phyloP scores from a whole-genome alignment of 2,329 filamentous ascomycete species.

The Fusarium liriodendri region DNA sequence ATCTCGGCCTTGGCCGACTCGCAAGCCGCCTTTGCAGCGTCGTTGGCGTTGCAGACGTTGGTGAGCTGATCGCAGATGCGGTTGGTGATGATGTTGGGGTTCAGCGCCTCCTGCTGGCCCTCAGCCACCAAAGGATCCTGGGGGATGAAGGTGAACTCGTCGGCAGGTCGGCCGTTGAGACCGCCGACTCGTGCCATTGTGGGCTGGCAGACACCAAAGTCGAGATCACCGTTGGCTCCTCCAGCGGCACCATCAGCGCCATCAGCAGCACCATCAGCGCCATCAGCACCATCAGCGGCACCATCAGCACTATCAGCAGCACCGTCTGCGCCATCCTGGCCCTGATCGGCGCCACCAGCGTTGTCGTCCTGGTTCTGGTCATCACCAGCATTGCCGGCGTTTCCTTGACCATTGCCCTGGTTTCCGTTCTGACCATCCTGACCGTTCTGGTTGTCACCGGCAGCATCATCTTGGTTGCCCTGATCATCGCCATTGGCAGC shows the following conservation, averaged over 20 bases:
- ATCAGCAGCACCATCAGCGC: not conserved
- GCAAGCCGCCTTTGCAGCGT: slow-evolving; percentile 67
- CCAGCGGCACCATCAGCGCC: not conserved
- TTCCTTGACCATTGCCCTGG: not conserved
- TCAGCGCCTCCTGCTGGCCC: slow-evolving; percentile 73
- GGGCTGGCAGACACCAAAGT: slow-evolving; percentile 66
- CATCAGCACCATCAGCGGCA: not conserved
- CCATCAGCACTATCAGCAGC: not conserved
- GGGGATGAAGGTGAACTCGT: slow-evolving; percentile 76
- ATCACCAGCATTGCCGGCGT: not conserved
- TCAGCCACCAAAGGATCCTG: slow-evolving; percentile 70
- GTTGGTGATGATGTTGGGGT: slow-evolving; percentile 81
- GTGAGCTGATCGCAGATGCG: slow-evolving; percentile 76
- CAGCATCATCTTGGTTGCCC: not conserved
- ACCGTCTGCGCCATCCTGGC: not conserved
- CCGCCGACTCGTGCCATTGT: slow-evolving; percentile 71
- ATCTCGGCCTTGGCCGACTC: slow-evolving; percentile 64
- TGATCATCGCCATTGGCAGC: not conserved
- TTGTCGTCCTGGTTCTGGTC: not conserved
- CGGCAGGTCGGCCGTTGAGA: slow-evolving; percentile 64
- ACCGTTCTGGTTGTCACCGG: not conserved
- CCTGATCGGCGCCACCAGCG: not conserved
- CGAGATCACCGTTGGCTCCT: slow-evolving; percentile 44
- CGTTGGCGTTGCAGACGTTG: slow-evolving; percentile 74
- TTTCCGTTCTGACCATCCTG: not conserved